Conservation (phyloP, 495 filamentous ascomycete species). For the Podospora bellae-mahoneyi region DNA sequence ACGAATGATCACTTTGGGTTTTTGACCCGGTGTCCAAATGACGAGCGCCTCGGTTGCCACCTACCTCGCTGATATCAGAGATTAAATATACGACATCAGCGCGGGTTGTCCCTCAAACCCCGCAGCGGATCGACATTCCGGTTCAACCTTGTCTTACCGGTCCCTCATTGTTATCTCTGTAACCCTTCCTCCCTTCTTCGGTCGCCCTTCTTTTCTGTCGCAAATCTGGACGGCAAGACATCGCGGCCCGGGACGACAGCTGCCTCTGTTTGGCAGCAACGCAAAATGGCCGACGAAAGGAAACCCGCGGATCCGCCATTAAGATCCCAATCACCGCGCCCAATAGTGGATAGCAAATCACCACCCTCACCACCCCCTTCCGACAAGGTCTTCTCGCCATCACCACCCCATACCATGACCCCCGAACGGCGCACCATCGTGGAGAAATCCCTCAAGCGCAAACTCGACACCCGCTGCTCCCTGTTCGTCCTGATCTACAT, state of each 20-base stretch:
- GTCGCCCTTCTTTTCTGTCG: neutral
- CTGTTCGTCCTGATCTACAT: constrained; percentile 59
- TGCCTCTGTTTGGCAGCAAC: neutral
- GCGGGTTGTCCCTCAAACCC: neutral
- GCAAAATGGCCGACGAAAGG: neutral
- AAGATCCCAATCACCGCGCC: neutral
- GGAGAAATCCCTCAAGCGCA: constrained; percentile 42
- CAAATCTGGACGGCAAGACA: no score
- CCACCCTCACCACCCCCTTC: neutral
- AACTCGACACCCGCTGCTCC: constrained; percentile 42
- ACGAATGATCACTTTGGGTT: neutral
- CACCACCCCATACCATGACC: constrained; percentile 26
- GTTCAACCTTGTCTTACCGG: neutral
- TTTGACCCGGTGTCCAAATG: neutral
- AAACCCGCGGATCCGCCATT: neutral
- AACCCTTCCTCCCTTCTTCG: neutral
- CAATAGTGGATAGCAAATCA: neutral
- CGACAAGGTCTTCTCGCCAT: neutral
- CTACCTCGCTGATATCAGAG: neutral
- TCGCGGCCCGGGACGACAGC: neutral
- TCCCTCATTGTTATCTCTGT: neutral
- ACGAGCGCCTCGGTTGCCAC: neutral
- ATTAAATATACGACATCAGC: neutral
- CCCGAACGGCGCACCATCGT: constrained; percentile 35
- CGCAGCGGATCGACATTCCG: neutral